A percentile compares a stretch with the other conserved stretches of the same genome.
These are phyloP conservation scores for Plasmodiophora brassicae DNA, from an alignment of 208 protist genomes.

Conservation along the genomic window DNA sequence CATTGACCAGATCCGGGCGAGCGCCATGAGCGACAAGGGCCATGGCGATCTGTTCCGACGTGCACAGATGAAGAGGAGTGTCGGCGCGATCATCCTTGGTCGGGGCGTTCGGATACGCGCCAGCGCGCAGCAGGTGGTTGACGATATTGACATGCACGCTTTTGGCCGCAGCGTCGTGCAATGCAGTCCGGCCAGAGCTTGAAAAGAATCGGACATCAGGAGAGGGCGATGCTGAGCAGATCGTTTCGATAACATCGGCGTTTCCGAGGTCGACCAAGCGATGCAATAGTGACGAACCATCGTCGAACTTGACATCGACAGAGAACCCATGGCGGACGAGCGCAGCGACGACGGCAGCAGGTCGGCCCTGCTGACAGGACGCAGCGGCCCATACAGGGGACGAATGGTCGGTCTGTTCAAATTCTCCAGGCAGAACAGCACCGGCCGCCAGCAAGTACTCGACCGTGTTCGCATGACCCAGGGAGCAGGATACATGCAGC, in stretches of 20 bases:
- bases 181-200: neutral
- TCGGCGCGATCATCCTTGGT: neutral
- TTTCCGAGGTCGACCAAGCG: too few species aligned
- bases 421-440: neutral
- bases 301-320: neutral
- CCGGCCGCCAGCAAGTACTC: neutral
- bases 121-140: neutral
- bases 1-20: neutral
- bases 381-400: neutral
- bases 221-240: too few species aligned
- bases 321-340: neutral
- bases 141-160: neutral
- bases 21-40: neutral
- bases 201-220: too few species aligned
- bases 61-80: constrained; percentile 21
- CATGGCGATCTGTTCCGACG: neutral
- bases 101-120: neutral
- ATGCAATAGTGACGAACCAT: neutral
- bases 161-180: neutral
- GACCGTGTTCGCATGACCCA: neutral
- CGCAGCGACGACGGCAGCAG: neutral
- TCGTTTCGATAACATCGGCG: neutral
- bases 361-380: neutral
- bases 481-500: neutral
- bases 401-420: neutral